Evolutionary conservation across 106 monocot species (phyloP).

Genomic region (Dendrobium catenatum): DNA sequence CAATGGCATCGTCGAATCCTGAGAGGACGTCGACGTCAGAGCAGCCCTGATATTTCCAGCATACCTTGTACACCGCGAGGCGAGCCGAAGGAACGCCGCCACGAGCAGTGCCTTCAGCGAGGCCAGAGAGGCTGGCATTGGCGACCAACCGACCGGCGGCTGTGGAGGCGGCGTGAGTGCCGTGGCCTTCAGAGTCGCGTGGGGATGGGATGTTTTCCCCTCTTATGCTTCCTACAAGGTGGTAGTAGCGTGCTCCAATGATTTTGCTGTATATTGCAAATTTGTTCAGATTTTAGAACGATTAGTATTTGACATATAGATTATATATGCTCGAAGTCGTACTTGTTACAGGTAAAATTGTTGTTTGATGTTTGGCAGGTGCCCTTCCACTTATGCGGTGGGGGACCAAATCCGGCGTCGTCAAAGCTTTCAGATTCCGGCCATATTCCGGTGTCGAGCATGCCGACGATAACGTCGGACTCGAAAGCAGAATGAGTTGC

Average conservation of each 20-base stretch:
- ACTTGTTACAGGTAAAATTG: conserved; percentile 40
- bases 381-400: conserved; percentile 27
- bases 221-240: background rate
- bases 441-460: conserved; percentile 67
- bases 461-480: conserved; percentile 71
- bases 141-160: conserved; percentile 7
- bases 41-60: conserved; percentile 5
- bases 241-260: conserved; percentile 13
- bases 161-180: conserved; percentile 21
- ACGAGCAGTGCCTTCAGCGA: conserved; percentile 7
- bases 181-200: conserved; percentile 21
- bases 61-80: conserved; percentile 22
- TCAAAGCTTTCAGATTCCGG: conserved; percentile 25
- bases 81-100: conserved; percentile 9
- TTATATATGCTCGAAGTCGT: background rate
- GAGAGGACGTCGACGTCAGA: conserved; percentile 9
- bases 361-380: conserved; percentile 10
- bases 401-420: conserved; percentile 26
- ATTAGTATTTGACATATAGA: background rate
- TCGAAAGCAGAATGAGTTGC: conserved; percentile 34
- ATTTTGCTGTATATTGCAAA: conserved; percentile 8
- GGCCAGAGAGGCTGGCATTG: conserved; percentile 8
- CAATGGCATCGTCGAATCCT: conserved; percentile 20
- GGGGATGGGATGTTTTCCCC: background rate
- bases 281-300: background rate